These are phyloP conservation scores for Aspergillus sp. DNA, from an alignment of 2,329 filamentous ascomycete genomes.

Conservation along the genomic window DNA sequence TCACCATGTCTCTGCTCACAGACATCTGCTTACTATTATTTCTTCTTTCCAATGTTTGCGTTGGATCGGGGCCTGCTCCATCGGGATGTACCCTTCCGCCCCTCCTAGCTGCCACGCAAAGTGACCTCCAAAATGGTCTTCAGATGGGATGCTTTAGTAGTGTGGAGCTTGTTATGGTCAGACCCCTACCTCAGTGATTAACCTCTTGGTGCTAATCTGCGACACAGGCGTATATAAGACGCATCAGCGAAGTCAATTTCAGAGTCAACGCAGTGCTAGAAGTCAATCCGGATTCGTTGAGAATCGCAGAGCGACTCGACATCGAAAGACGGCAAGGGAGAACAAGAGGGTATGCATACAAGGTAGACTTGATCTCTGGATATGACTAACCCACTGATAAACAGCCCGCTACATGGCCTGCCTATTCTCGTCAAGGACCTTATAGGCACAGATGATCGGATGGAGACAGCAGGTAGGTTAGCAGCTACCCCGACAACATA, in stretches of 20 bases:
- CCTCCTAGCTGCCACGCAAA: slow-evolving; percentile 57
- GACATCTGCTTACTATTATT: background rate
- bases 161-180: slow-evolving; percentile 58
- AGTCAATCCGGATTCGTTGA: slow-evolving; percentile 59
- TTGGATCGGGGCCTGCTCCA: background rate
- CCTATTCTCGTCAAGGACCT: slow-evolving; percentile 71
- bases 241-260: slow-evolving; percentile 58
- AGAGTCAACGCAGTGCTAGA: slow-evolving; percentile 59
- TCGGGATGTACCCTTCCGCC: slow-evolving; percentile 33
- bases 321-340: slow-evolving; percentile 53
- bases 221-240: slow-evolving; percentile 53
- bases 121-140: slow-evolving; percentile 57
- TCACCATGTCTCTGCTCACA: background rate
- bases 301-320: slow-evolving; percentile 56
- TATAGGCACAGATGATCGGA: slow-evolving; percentile 65
- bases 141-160: slow-evolving; percentile 58
- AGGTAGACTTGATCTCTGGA: background rate
- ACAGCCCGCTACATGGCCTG: slow-evolving; percentile 64
- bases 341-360: slow-evolving; percentile 44
- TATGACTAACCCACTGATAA: background rate
- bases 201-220: background rate
- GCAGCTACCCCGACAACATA: too few species aligned
- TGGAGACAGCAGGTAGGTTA: slow-evolving; percentile 60
- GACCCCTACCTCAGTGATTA: slow-evolving; percentile 1
- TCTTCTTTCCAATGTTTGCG: slow-evolving; percentile 1